Evolutionary conservation across 1,284 basidiomycete species (phyloP).

Genomic region (Trichosporon ovoides): DNA sequence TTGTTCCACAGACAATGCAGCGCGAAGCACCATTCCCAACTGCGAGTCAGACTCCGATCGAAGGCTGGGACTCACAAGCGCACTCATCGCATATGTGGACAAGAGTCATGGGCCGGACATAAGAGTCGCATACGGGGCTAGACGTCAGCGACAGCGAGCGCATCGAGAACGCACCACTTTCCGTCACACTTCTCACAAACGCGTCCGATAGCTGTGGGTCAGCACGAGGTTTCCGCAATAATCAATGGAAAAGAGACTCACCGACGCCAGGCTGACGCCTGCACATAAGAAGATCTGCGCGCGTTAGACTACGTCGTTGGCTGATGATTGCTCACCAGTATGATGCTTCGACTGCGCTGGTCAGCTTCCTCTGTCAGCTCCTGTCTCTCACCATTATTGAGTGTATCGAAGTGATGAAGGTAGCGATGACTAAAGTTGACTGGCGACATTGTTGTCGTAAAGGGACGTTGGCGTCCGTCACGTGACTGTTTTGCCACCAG

Average conservation of each 20-base stretch:
- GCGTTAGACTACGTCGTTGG: slow-evolving; percentile 9
- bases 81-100: slow-evolving; percentile 99
- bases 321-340: slow-evolving; percentile 59
- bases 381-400: slow-evolving; percentile 16
- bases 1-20: slow-evolving; percentile 94
- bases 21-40: slow-evolving; percentile 91
- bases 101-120: slow-evolving; percentile 94
- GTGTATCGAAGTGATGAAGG: neutral
- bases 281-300: slow-evolving; percentile 88
- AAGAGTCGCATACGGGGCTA: slow-evolving; percentile 98
- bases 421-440: neutral
- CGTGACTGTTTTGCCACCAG: slow-evolving; percentile 1
- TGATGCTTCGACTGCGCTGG: slow-evolving; percentile 71
- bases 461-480: neutral
- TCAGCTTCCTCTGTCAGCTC: slow-evolving; percentile 10
- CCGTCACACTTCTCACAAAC: slow-evolving; percentile 99
- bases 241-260: slow-evolving; percentile 49
- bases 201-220: slow-evolving; percentile 74
- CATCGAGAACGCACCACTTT: slow-evolving; percentile 73
- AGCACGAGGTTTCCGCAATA: neutral
- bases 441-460: neutral
- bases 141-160: slow-evolving; percentile 1
- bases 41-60: slow-evolving; percentile 14
- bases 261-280: slow-evolving; percentile 92
- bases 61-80: slow-evolving; percentile 59